Conservation (phyloP, 805 yeast species). For the Sporopachydermia quercuum region DNA sequence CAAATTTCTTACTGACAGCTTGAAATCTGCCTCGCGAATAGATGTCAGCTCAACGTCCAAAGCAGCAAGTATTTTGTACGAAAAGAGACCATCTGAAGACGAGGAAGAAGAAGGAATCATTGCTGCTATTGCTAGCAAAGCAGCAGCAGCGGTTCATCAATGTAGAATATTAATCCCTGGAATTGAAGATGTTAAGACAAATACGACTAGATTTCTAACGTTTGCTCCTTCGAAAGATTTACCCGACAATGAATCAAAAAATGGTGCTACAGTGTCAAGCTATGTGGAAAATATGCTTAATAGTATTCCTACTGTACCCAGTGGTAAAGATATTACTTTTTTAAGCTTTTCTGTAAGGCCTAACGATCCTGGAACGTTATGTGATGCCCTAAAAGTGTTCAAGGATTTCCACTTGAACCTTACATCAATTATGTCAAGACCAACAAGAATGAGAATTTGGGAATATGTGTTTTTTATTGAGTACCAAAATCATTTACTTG, state of each 20-base stretch:
- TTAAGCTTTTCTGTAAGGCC: constrained; percentile 48
- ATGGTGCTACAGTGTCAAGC: constrained; percentile 8
- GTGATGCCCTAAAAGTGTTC: constrained; percentile 45
- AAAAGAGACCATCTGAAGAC: background rate
- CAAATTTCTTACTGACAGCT: constrained; percentile 30
- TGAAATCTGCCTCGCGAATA: constrained; percentile 28
- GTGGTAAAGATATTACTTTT: constrained; percentile 28
- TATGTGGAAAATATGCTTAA: background rate
- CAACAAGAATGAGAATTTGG: constrained; percentile 56
- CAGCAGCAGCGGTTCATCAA: constrained; percentile 47
- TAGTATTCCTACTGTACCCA: constrained; percentile 3
- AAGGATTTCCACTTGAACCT: constrained; percentile 43
- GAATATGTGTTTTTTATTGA: constrained; percentile 74
- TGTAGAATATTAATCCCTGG: constrained; percentile 38
- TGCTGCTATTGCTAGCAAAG: constrained; percentile 61
- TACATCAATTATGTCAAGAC: constrained; percentile 64
- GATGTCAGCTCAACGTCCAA: constrained; percentile 73
- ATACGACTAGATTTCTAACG: constrained; percentile 77
- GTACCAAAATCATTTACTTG: constrained; percentile 26
- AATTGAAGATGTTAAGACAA: constrained; percentile 59
- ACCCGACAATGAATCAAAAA: constrained; percentile 14
- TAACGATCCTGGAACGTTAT: constrained; percentile 62
- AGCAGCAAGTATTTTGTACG: constrained; percentile 40
- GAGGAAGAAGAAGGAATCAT: constrained; percentile 20
- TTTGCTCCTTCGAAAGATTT: constrained; percentile 25